Conservation (phyloP, 768 basidiomycete genomes). For the Mrakia hoshinonis region DNA sequence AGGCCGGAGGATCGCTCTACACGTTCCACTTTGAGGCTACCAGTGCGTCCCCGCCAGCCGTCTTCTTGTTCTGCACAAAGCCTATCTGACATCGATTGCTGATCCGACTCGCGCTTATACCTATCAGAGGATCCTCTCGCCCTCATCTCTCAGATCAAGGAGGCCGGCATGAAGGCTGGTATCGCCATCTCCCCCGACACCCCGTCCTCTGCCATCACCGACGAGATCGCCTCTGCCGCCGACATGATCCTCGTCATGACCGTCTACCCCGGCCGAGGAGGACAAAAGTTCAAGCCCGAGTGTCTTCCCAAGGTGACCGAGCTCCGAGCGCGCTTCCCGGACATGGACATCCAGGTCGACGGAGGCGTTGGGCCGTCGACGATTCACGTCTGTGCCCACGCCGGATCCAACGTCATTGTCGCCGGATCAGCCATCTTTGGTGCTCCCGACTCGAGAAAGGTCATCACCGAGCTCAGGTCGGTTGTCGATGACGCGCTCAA, state of each 20-base stretch:
- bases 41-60: constrained; percentile 46
- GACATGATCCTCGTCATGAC: constrained; percentile 99
- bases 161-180: constrained; percentile 81
- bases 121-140: constrained; percentile 57
- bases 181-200: constrained; percentile 96
- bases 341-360: constrained; percentile 95
- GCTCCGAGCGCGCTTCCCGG: constrained; percentile 78
- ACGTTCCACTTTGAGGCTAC: constrained; percentile 96
- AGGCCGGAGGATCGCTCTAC: constrained; percentile 88
- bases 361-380: constrained; percentile 93
- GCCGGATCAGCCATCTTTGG: constrained; percentile 93
- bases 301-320: constrained; percentile 89
- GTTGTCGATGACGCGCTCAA: constrained; percentile 51
- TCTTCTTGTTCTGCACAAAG: neutral
- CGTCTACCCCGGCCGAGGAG: constrained; percentile 87
- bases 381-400: constrained; percentile 74
- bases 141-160: constrained; percentile 68
- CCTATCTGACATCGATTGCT: neutral
- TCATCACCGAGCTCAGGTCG: constrained; percentile 64
- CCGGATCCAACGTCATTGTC: constrained; percentile 95
- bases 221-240: constrained; percentile 68
- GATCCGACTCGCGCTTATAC: neutral
- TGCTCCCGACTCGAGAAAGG: constrained; percentile 64
- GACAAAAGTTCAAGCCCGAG: constrained; percentile 89
- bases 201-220: constrained; percentile 74